Percentiles rank a stretch among this genome's conserved stretches.
These are phyloP conservation scores for Pestalotiopsis sp. DNA, from an alignment of 2,329 filamentous ascomycete species.

Conservation along the genomic window DNA sequence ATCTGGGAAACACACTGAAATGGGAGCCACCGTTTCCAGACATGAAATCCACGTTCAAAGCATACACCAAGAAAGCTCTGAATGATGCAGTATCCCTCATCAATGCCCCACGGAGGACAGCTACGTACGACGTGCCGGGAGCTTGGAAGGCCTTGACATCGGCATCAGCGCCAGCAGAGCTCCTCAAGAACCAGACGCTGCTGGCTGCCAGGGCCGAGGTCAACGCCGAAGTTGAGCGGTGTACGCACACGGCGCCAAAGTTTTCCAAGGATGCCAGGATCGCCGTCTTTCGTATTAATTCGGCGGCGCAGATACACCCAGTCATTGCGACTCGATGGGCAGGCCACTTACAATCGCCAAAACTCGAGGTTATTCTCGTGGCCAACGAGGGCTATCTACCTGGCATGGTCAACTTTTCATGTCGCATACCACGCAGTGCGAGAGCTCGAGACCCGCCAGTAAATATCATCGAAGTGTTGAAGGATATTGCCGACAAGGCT, in stretches of 20 bases:
- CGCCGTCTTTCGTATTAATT: conserved; percentile 64
- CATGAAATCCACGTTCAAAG: conserved; percentile 63
- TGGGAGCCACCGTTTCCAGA: conserved; percentile 70
- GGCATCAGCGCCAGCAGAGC: conserved; percentile 51
- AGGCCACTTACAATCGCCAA: conserved; percentile 58
- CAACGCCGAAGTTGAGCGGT: conserved; percentile 61
- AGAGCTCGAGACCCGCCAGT: conserved; percentile 56
- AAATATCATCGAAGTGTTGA: conserved; percentile 63
- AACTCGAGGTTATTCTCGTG: conserved; percentile 65
- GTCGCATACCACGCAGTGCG: conserved; percentile 61
- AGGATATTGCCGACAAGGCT: conserved; percentile 48
- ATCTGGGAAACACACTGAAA: conserved; percentile 65
- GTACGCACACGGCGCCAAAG: conserved; percentile 63
- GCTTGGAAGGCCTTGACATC: conserved; percentile 62
- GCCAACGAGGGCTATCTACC: conserved; percentile 69
- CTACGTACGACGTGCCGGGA: conserved; percentile 59
- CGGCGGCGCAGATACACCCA: conserved; percentile 64
- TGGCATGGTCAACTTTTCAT: conserved; percentile 68
- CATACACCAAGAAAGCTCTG: conserved; percentile 61
- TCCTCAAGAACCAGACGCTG: conserved; percentile 52
- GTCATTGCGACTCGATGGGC: conserved; percentile 71
- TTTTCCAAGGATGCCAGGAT: conserved; percentile 66
- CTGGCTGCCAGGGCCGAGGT: conserved; percentile 60
- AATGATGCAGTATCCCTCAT: conserved; percentile 66
- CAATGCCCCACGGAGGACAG: conserved; percentile 66